Percentiles rank a stretch among this genome's conserved stretches.
These are phyloP conservation scores for Colletotrichum sp. DNA, from an alignment of 2,329 filamentous ascomycete genomes.

Conservation along the genomic window DNA sequence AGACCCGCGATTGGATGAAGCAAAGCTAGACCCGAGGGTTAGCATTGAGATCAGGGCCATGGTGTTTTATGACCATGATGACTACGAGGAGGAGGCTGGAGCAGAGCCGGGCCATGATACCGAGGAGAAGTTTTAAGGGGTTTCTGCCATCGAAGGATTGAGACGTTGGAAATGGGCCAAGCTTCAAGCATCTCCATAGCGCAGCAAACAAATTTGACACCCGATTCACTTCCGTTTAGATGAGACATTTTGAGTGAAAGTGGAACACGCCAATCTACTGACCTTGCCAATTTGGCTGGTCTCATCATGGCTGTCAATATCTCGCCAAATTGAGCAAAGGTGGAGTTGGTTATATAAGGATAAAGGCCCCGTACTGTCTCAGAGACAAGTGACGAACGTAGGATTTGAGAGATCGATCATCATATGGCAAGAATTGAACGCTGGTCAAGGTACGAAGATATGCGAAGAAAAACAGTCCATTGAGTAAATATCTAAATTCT, in stretches of 20 bases:
- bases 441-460: background rate
- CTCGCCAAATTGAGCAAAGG: background rate
- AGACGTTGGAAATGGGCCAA: background rate
- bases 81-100: background rate
- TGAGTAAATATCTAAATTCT: background rate
- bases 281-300: too few species aligned
- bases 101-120: background rate
- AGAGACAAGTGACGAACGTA: background rate
- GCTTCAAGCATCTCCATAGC: background rate
- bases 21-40: background rate
- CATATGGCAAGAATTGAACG: background rate
- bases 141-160: background rate
- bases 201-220: background rate
- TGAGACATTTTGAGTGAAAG: background rate
- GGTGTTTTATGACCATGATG: background rate
- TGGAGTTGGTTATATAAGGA: too few species aligned
- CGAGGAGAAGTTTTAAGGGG: background rate
- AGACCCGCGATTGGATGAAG: background rate
- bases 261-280: accelerated
- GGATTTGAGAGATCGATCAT: background rate
- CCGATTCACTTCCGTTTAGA: background rate
- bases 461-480: background rate
- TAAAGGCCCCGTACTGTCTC: background rate
- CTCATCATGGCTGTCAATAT: background rate
- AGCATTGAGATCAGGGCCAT: background rate